These are phyloP conservation scores for Leccinum laetum DNA, from an alignment of 1,284 basidiomycete species.

Conservation along the genomic window DNA sequence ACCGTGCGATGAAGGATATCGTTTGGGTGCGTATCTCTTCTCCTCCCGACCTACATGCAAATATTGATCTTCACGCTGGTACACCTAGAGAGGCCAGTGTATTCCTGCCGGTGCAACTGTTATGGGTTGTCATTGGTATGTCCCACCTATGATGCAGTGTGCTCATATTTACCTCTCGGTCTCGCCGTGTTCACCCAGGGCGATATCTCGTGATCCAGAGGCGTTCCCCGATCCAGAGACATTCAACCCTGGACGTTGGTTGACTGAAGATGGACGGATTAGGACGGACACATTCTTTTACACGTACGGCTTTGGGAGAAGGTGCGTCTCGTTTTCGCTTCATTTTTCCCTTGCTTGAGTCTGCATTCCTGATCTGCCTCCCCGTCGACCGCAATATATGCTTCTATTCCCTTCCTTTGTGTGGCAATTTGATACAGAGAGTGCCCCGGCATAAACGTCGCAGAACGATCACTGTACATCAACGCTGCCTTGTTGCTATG, in stretches of 20 bases:
- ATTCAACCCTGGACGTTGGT: conserved; percentile 38
- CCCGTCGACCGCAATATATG: neutral
- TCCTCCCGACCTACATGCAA: neutral
- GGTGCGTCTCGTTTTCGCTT: conserved; percentile 20
- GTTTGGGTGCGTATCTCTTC: conserved; percentile 31
- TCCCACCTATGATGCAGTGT: neutral
- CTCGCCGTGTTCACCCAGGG: neutral
- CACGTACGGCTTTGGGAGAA: conserved; percentile 38
- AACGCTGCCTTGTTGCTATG: conserved; percentile 33
- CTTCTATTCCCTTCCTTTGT: neutral
- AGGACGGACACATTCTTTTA: conserved; percentile 31
- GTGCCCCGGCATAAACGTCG: conserved; percentile 30
- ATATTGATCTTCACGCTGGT: neutral
- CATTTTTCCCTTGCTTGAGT: conserved; percentile 9
- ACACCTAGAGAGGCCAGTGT: conserved; percentile 12
- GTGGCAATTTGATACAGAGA: conserved; percentile 4
- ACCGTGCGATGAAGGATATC: conserved; percentile 38
- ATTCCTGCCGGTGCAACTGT: conserved; percentile 16
- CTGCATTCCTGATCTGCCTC: neutral
- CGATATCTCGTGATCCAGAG: conserved; percentile 14
- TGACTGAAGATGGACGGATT: conserved; percentile 32
- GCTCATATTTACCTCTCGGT: neutral
- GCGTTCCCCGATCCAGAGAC: conserved; percentile 30
- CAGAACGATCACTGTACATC: conserved; percentile 36
- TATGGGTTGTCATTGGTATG: conserved; percentile 16